Base-by-base conservation (phyloP, 805 yeast species). In the Myxozyma lipomycoides region DNA sequence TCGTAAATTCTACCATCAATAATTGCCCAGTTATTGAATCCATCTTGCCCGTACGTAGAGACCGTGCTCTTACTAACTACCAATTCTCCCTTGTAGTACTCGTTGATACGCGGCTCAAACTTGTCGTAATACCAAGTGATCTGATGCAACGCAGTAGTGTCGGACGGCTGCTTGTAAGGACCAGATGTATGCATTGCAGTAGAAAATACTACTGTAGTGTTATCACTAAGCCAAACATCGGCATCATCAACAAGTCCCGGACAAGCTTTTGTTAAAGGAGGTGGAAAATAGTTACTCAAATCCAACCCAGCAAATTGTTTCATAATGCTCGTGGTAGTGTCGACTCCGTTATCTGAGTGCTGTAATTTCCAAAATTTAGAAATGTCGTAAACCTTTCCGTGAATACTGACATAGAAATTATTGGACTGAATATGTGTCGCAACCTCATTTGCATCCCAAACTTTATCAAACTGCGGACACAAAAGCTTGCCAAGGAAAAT, bases 391-490 rank as follows among this genome's bases (percentile, higher is more conserved):
- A 72, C 75, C 7, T 59, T 60, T 21, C 75, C 75, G 35, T 62
- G 67, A 26, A 72, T 64, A 1, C 67, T 64, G n/a, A 68, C 75
- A 43, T 62, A 71, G 49, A 65, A 71, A 45, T 71, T 69, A 25
- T 58, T 49, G 0, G 65, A 52, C 4, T 67, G 70, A 42, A 68
- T 72, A 37, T 72, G 74, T n/a, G 60, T 51, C 10, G 52, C 46
- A n/a, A 71, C 64, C 52, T 71, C 64, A 37, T 57, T 51, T 36
- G 62, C 64, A 45, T 66, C 67, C 74, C 74, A 71, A 10, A 69
- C 75, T 51, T 67, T 69, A 50, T 69, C 70, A 44, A 60, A 71
- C 26, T 72, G 67, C 3, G 75, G 73, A 51, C 75, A 71, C 23
- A 70, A 61, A 19, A 71, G 48, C n/a, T 56, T 55, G 12, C 72